Percentiles rank a stretch among this genome's conserved stretches.
These are phyloP conservation scores for Ascochyta lentis DNA, from an alignment of 2,329 filamentous ascomycete genomes.

Conservation along the genomic window DNA sequence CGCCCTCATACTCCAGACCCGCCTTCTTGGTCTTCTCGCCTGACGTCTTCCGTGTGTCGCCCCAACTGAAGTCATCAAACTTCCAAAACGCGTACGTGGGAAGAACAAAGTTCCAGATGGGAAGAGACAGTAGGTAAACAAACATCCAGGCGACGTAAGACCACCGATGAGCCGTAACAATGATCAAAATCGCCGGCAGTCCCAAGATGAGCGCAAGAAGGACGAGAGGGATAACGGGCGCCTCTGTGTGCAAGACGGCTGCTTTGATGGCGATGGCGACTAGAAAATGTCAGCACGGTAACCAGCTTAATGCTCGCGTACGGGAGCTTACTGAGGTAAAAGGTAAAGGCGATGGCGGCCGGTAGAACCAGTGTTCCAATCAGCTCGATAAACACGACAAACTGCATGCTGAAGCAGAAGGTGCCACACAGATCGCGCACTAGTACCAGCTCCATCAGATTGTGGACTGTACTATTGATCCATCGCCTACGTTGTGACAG, in stretches of 20 bases:
- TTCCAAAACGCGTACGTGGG: constrained; percentile 98
- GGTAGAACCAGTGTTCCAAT: constrained; percentile 93
- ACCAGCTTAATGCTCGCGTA: constrained; percentile 4
- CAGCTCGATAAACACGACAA: constrained; percentile 94
- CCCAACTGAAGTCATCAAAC: constrained; percentile 99
- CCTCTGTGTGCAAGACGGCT: constrained; percentile 60
- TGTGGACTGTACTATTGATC: constrained; percentile 99
- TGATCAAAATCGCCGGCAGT: constrained; percentile 87
- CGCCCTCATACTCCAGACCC: constrained; percentile 86
- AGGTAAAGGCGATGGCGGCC: constrained; percentile 94
- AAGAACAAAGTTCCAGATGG: constrained; percentile 96
- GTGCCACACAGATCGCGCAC: constrained; percentile 96
- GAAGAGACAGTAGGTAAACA: constrained; percentile 90
- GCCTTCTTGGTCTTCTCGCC: constrained; percentile 89
- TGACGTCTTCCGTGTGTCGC: constrained; percentile 93
- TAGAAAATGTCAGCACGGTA: constrained; percentile 50
- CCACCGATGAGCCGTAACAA: constrained; percentile 90
- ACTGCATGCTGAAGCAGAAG: constrained; percentile 99
- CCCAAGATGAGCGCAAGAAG: constrained; percentile 90
- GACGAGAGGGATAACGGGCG: constrained; percentile 88
- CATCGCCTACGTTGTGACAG: constrained; percentile 94
- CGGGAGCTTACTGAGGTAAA: constrained; percentile 82
- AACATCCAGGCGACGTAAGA: constrained; percentile 96
- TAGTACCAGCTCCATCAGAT: constrained; percentile 94
- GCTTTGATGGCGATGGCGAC: constrained; percentile 84